Evolutionary conservation across 495 filamentous ascomycete species (phyloP), one percentile per base, ranked within the genome.

Genomic region (Aspergillus asperescens): DNA sequence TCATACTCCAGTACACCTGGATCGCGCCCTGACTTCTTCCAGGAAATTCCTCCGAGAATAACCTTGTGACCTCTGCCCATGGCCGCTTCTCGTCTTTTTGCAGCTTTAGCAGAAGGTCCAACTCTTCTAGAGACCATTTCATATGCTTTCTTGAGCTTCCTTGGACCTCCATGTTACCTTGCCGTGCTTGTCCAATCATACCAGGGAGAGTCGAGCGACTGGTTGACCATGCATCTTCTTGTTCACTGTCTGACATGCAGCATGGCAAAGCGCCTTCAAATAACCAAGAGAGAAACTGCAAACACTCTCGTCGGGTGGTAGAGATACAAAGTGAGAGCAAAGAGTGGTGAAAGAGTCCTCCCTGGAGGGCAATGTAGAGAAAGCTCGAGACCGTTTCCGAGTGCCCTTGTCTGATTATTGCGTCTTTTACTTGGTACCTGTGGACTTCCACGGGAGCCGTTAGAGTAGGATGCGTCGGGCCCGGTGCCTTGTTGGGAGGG

Each of bases 221-320:
- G 5, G 34, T 44, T 52, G 42, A 18, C 44, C 27, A 29, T 25
- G 22, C 31, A 15, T 49, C 34, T 47, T 32, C 24, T n/a, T 54
- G 22, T 56, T 57, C 48, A 59, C 18, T 42, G 28, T 43, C 29
- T 44, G 60, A 44, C 39, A 57, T 52, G 43, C 48, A 56, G 27
- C 38, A 39, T 43, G 46, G 28, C 34, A 63, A 43, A 19, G 60
- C 54, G 37, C 54, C 57, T 54, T 63, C 47, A 12, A 60, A 63
- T 22, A 63, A 48, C 60, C 57, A 58, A 19, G 48, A 58, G 10
- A 63, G 50, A 29, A 63, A 63, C 50, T 60, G 45, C 42, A 63
- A 52, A 41, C 51, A 44, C 15, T 57, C n/a, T n/a, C 25, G 19
- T 60, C 48, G 31, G 56, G 40, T 22, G 47, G 40, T 24, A 57